Conservation (phyloP, 768 basidiomycete genomes). For the Xerocomellus amylosporus region DNA sequence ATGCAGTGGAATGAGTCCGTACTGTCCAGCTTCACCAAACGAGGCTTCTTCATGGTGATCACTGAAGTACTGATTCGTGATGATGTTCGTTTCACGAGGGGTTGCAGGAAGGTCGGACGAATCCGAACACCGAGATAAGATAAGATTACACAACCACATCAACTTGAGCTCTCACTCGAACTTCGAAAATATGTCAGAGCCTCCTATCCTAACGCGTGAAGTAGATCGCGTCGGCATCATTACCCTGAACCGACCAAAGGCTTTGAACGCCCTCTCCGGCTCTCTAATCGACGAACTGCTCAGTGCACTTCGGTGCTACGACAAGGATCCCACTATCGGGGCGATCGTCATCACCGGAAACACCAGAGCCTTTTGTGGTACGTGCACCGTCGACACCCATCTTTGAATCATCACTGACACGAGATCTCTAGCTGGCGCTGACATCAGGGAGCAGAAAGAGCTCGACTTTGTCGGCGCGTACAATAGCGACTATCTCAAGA, state of each 20-base stretch:
- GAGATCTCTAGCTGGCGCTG: constrained; percentile 66
- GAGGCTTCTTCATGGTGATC: background rate
- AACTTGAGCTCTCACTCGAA: background rate
- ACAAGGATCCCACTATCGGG: constrained; percentile 66
- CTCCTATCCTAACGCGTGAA: constrained; percentile 21
- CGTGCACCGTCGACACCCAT: background rate
- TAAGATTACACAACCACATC: background rate
- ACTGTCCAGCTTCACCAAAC: background rate
- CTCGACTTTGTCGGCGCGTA: constrained; percentile 56
- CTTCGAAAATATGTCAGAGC: constrained; percentile 19
- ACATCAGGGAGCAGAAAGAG: constrained; percentile 98
- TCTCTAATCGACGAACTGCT: constrained; percentile 80
- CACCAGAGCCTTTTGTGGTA: constrained; percentile 66
- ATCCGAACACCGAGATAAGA: no score
- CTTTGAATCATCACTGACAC: background rate
- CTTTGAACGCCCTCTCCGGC: constrained; percentile 80
- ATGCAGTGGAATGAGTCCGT: background rate
- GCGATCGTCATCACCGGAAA: constrained; percentile 92
- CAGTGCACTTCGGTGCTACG: constrained; percentile 62
- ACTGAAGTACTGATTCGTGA: no score
- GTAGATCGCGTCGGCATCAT: constrained; percentile 46
- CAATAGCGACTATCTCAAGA: constrained; percentile 42
- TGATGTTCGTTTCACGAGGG: no score
- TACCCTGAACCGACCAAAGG: constrained; percentile 82
- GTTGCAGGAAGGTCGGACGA: no score